Evolutionary conservation across 2,329 filamentous ascomycete species (phyloP).

Genomic region (Xylaria sp.): DNA sequence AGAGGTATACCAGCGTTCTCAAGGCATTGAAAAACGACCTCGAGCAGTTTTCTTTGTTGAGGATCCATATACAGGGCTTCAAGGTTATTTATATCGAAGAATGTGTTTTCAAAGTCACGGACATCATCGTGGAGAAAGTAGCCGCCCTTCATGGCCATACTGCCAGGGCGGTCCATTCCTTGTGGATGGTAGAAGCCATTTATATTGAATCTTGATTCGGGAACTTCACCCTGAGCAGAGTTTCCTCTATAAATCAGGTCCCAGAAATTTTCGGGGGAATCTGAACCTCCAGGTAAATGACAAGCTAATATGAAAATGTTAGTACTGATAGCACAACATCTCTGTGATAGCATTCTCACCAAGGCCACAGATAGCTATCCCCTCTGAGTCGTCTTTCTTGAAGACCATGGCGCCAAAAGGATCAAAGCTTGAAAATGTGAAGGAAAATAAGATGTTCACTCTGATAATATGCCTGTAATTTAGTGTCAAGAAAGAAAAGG

Average conservation of each 20-base stretch:
- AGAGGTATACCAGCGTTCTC: slow-evolving; percentile 38
- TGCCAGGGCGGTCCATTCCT: slow-evolving; percentile 6
- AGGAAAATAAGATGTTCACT: no score
- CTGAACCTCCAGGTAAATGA: slow-evolving; percentile 31
- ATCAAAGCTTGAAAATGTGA: no score
- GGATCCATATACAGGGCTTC: slow-evolving; percentile 42
- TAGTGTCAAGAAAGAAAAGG: no score
- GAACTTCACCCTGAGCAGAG: slow-evolving; percentile 28
- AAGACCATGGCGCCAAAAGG: no score
- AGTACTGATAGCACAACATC: no score
- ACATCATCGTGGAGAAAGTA: slow-evolving; percentile 37
- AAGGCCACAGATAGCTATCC: no score
- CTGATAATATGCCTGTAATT: no score
- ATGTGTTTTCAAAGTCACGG: slow-evolving; percentile 11
- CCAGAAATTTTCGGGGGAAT: slow-evolving; percentile 30
- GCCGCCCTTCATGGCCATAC: slow-evolving; percentile 28
- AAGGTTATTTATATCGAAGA: slow-evolving; percentile 16
- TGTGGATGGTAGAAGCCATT: slow-evolving; percentile 30
- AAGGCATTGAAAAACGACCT: slow-evolving; percentile 41
- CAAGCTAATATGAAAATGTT: slow-evolving; percentile 21
- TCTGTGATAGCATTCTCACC: no score
- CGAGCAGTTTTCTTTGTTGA: slow-evolving; percentile 42
- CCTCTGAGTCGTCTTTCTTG: no score
- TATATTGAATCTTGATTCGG: slow-evolving; percentile 29
- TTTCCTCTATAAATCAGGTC: slow-evolving; percentile 28